Evolutionary conservation across 2,329 filamentous ascomycete genomes (phyloP), one percentile per base, ranked within the genome.

Genomic region (Colletotrichum sp.): DNA sequence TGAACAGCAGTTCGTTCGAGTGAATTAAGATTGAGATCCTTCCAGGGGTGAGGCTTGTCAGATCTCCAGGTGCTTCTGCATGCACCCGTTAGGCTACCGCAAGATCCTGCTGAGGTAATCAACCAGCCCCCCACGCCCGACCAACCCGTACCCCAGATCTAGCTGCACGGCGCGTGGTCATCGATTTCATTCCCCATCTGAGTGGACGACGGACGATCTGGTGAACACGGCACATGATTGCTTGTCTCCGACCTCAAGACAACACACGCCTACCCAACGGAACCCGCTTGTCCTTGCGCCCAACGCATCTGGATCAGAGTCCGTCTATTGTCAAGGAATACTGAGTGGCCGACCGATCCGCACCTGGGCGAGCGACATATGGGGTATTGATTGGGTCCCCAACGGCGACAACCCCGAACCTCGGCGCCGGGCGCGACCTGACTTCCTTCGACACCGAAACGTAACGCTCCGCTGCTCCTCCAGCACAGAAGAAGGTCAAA

Each of bases 211-310:
- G 9, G 52, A 12, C 30, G 52, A 77, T 69, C 71, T 60, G 24
- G 71, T 68, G 75, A 77, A 64, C 71, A 30, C 52, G 12, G 67
- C 75, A 75, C 72, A 77, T 77, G 75, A 67, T 28, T 75, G 71
- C 71, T 64, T 59, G 71, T 70, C 71, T 75, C 64, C 66, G 59
- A 21, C 21, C 49, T 26, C 26, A 55, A 66, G 60, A 62, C 24
- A 49, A 34, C 34, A 30, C 18, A 36, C 60, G 18, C 44, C 15
- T 26, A 36, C 26, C 63, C 32, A 30, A 57, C 39, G n/a, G 18
- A 28, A 63, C 26, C 30, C 30, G 39, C 18, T 39, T 9, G 16
- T 15, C 21, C 32, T 44, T 5, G 34, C 44, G 32, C 15, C 62
- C 32, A 21, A 64, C 16, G n/a, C 62, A 16, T 34, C 36, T 26